Evolutionary conservation across 768 basidiomycete genomes (phyloP), one percentile per base, ranked within the genome.

Genomic region (Suillus brevipes): DNA sequence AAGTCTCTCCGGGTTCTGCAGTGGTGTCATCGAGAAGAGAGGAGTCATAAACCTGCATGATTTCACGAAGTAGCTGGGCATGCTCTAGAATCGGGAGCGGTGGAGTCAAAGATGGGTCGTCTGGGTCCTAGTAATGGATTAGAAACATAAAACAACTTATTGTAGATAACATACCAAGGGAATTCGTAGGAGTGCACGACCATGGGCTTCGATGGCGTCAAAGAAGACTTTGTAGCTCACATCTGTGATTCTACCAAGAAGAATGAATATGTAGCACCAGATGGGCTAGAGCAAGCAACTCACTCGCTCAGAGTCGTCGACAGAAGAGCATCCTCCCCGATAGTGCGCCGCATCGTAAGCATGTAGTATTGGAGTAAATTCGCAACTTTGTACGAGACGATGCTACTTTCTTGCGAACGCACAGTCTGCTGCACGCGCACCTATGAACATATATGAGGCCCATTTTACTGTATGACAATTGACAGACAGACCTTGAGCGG

Each of bases 301-400:
- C 69, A 97, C 95, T 97, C 94, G 67, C 87, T 81, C 36, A 99
- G 80, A 0, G 91, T 89, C 64, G 79, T 83, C 1, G 90, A 90
- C 62, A 99, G 80, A 53, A 91, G 65, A 2, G 96, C 93, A 4
- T 90, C 81, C n/a, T 86, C 83, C 0, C 97, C 97, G 50, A 98
- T 89, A 2, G 96, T 98, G 57, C 94, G 84, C 59, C 87, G 84
- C 95, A 99, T 97, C 6, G 95, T 98, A 38, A 95, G 76, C 73
- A 89, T 80, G 75, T 99, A 99, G 73, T 99, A 99, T 68, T 97
- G 94, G 10, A 99, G 78, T n/a, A 99, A 81, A 70, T 97, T 98
- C 56, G 94, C 90, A 60, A 99, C 89, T 75, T 94, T 95, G 80
- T 95, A 99, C 0, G 92, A 88, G 53, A 90, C 86, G 65, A 99